Base-by-base conservation (phyloP, 2,329 filamentous ascomycete species). In the Neophaeococcomyces mojaviensis region DNA sequence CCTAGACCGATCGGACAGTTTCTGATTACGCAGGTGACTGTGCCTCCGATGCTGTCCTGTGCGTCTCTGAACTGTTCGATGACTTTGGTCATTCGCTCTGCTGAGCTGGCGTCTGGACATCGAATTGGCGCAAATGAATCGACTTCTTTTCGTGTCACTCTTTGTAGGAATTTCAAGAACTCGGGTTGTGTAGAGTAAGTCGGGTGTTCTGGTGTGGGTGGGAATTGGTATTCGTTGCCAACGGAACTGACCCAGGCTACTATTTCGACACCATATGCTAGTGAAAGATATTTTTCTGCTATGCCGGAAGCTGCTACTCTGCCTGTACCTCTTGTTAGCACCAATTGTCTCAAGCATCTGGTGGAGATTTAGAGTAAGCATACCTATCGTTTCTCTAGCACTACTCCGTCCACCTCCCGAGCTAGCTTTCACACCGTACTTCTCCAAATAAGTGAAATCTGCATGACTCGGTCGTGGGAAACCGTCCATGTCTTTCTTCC, bases 401-500 rank as follows among this genome's bases (percentile, higher is more conserved):
- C 84, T 89, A 64, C 84, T 89, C 52, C 92, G 78, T 44, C 92
- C 90, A 57, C 92, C 90, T 48, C 92, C 90, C 51, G 82, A 88
- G 64, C 81, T 86, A 31, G 92, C 88, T 73, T 94, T 94, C 57
- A 94, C 82, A 47, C 90, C 90, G 66, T 98, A 98, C 71, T 97
- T 97, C 67, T 95, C 86, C 50, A 95, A 76, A 70, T 97, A 97
- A 50, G 92, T 97, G 79, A 85, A 96, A 69, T 97, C 90, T 49
- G 92, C 90, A 68, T 97, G 92, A 63, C 82, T 88, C 30, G 90
- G 92, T 42, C 92, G 79, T 3, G 92, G 92, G 75, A 84, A 97
- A 52, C 81, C 70, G 67, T 97, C 87, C 79, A 96, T 96, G 24
- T 89, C 95, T 12, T 47, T 49, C 22, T 44, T 44, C 5, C 41